phyloP scores from a whole-genome alignment of 1,284 basidiomycete genomes.

The Cutaneotrichosporon curvatum region DNA sequence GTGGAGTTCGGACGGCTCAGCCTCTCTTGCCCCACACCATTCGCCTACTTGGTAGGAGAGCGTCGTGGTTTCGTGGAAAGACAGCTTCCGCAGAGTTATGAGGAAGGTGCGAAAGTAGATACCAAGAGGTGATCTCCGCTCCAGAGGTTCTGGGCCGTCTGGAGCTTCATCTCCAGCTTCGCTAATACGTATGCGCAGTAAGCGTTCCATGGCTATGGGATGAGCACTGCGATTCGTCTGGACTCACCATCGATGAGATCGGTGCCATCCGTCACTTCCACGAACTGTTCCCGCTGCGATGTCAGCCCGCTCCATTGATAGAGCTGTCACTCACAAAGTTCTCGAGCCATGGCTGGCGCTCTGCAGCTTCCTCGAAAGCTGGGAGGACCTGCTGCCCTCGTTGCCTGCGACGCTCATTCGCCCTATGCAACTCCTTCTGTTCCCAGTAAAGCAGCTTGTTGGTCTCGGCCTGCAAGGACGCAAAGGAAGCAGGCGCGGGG shows the following conservation, averaged over 20 bases:
- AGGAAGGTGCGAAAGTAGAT: slow-evolving; percentile 33
- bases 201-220: slow-evolving; percentile 27
- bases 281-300: slow-evolving; percentile 19
- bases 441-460: slow-evolving; percentile 29
- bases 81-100: slow-evolving; percentile 31
- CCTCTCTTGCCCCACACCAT: slow-evolving; percentile 28
- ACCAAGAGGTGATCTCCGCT: slow-evolving; percentile 36
- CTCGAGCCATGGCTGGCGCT: slow-evolving; percentile 26
- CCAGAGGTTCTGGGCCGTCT: slow-evolving; percentile 11
- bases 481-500: slow-evolving; percentile 23
- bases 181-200: slow-evolving; percentile 28
- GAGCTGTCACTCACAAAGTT: slow-evolving; percentile 21
- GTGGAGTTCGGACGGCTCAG: no score
- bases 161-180: slow-evolving; percentile 26
- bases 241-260: slow-evolving; percentile 29
- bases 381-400: slow-evolving; percentile 21
- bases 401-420: slow-evolving; percentile 19
- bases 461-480: slow-evolving; percentile 16
- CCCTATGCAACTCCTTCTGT: slow-evolving; percentile 7
- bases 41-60: slow-evolving; percentile 25
- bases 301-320: not conserved
- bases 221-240: not conserved
- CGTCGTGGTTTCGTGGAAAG: slow-evolving; percentile 36
- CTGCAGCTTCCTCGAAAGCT: slow-evolving; percentile 16
- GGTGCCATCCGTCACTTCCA: slow-evolving; percentile 26